Percentiles rank a stretch among this genome's conserved stretches.
Conservation (phyloP, 2,329 filamentous ascomycete genomes). For the Cryphonectria carpinicola region DNA sequence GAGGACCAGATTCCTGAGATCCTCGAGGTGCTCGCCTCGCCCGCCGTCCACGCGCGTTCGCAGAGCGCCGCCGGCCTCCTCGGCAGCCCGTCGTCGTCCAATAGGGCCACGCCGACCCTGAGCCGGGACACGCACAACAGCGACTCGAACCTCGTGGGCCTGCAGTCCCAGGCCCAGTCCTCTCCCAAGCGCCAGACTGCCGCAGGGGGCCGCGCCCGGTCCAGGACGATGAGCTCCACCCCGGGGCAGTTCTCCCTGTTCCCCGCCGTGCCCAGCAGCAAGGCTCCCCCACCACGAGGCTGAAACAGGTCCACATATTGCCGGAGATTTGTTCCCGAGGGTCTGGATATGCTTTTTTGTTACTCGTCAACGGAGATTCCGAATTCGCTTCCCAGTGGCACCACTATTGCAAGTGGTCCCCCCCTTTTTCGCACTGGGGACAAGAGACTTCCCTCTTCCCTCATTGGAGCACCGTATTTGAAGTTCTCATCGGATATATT, state of each 20-base stretch:
- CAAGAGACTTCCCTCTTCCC: not conserved
- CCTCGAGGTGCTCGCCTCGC: conserved; percentile 37
- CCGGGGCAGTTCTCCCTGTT: conserved; percentile 54
- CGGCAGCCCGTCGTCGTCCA: conserved; percentile 13
- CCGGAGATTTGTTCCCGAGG: not conserved
- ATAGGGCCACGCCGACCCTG: conserved; percentile 19
- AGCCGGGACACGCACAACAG: conserved; percentile 35
- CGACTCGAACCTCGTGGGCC: conserved; percentile 35
- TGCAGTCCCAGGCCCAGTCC: conserved; percentile 34
- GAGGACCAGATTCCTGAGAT: conserved; percentile 35
- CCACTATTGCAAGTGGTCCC: not conserved
- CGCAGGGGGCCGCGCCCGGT: conserved; percentile 44
- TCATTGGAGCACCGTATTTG: not conserved
- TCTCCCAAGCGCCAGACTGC: conserved; percentile 26
- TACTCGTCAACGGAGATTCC: not conserved
- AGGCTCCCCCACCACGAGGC: conserved; percentile 20
- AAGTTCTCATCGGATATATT: conserved; percentile 3
- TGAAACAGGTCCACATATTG: conserved; percentile 16
- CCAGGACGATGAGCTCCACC: conserved; percentile 51
- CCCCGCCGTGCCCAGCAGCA: conserved; percentile 34
- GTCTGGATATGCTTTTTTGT: not conserved
- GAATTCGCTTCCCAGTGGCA: not conserved
- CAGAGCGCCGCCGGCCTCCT: conserved; percentile 25
- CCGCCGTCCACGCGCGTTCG: conserved; percentile 20
- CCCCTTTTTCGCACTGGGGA: not conserved